phyloP scores from a whole-genome alignment of 2,329 filamentous ascomycete genomes.

The Colletotrichum navitas region DNA sequence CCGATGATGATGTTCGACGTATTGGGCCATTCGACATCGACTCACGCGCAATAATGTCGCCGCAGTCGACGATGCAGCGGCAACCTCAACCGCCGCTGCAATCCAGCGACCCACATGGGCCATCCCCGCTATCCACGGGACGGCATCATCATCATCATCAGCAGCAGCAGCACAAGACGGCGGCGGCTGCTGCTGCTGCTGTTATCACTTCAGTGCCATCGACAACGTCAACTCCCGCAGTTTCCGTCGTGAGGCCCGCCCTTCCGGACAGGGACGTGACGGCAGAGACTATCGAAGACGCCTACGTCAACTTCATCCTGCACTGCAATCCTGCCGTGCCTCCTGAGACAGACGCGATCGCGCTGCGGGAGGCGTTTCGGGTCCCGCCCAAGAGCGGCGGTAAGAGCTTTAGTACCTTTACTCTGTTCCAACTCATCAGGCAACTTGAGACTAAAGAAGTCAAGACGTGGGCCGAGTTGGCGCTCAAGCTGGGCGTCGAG shows the following conservation, averaged over 20 bases:
- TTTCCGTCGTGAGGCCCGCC: slow-evolving; percentile 35
- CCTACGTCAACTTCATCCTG: slow-evolving; percentile 87
- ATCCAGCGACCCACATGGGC: slow-evolving; percentile 19
- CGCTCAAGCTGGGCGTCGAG: slow-evolving; percentile 88
- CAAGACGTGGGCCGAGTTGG: slow-evolving; percentile 93
- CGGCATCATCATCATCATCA: slow-evolving; percentile 11
- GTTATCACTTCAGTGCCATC: not conserved
- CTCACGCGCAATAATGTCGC: slow-evolving; percentile 31
- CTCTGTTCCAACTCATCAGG: slow-evolving; percentile 81
- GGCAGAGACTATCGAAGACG: slow-evolving; percentile 80
- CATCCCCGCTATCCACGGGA: slow-evolving; percentile 22
- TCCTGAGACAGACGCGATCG: slow-evolving; percentile 74
- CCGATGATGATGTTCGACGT: slow-evolving; percentile 29
- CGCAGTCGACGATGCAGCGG: slow-evolving; percentile 26
- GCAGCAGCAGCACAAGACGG: not conserved
- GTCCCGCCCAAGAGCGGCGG: slow-evolving; percentile 88
- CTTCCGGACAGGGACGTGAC: slow-evolving; percentile 78
- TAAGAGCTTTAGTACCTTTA: slow-evolving; percentile 84
- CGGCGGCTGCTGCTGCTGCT: not conserved
- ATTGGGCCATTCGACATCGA: slow-evolving; percentile 20
- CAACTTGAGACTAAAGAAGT: slow-evolving; percentile 85
- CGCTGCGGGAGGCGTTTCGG: slow-evolving; percentile 81
- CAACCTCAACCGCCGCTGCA: slow-evolving; percentile 20
- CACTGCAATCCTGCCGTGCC: slow-evolving; percentile 90
- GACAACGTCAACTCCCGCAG: not conserved